Conservation (phyloP, 2,329 filamentous ascomycete species). For the Tympanopsis confertula region DNA sequence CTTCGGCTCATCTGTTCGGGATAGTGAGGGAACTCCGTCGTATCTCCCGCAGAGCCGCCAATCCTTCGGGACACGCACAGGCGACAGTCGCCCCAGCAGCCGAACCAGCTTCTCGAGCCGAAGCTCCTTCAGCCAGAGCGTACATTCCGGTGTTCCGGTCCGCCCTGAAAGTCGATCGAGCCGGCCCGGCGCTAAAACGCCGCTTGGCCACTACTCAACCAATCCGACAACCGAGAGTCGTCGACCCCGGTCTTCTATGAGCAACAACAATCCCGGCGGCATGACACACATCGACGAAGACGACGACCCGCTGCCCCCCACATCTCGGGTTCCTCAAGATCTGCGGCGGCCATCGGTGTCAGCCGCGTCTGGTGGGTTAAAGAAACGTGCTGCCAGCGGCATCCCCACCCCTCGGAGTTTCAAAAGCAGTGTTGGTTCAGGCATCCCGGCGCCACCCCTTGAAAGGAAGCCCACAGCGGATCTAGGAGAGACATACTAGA, state of each 20-base stretch:
- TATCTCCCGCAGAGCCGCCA: conserved; percentile 22
- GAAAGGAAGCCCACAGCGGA: conserved; percentile 27
- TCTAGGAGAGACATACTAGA: conserved; percentile 41
- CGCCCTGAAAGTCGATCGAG: conserved; percentile 58
- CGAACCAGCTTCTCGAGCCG: conserved; percentile 48
- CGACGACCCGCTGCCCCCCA: conserved; percentile 14
- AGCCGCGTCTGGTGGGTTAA: conserved; percentile 26
- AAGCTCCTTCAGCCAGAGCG: conserved; percentile 24
- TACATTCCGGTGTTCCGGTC: conserved; percentile 18
- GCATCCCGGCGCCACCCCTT: conserved; percentile 8
- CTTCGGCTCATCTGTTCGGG: conserved; percentile 20
- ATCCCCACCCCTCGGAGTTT: conserved; percentile 33
- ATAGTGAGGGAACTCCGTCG: conserved; percentile 20
- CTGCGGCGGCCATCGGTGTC: conserved; percentile 39
- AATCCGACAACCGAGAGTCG: conserved; percentile 33
- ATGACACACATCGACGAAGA: conserved; percentile 36
- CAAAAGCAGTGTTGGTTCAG: conserved; percentile 23
- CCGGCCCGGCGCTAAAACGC: conserved; percentile 46
- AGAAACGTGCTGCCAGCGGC: conserved; percentile 22
- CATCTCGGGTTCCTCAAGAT: conserved; percentile 21
- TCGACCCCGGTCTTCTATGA: conserved; percentile 61
- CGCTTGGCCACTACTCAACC: conserved; percentile 41
- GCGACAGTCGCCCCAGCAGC: conserved; percentile 59
- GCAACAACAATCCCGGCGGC: conserved; percentile 47
- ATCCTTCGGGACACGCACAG: conserved; percentile 32